A percentile compares a stretch with the other conserved stretches of the same genome.
Evolutionary conservation across 1,284 basidiomycete genomes (phyloP).

Genomic region (Melanopsichium pennsylvanicum): DNA sequence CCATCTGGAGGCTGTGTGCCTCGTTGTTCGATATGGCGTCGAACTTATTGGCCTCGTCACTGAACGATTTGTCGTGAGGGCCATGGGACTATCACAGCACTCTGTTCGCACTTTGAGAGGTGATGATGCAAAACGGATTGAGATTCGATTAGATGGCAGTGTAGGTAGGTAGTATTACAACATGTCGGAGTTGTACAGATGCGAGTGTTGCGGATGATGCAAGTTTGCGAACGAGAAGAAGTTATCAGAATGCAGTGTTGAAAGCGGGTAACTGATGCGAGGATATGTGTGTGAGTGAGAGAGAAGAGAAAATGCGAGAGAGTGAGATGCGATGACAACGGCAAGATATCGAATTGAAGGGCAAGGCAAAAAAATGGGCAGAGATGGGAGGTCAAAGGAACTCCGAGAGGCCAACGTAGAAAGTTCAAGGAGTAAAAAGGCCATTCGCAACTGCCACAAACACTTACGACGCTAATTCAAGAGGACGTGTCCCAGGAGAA

Average conservation of each 20-base stretch:
- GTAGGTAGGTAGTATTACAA: conserved; percentile 25
- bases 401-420: background rate
- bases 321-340: conserved; percentile 4
- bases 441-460: background rate
- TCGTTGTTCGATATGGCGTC: no score
- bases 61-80: no score
- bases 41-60: no score
- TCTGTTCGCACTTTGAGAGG: background rate
- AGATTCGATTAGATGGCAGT: conserved; percentile 26
- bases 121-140: background rate
- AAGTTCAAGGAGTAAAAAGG: background rate
- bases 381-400: background rate
- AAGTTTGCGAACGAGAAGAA: conserved; percentile 7
- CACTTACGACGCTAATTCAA: no score
- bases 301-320: conserved; percentile 2
- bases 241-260: conserved; percentile 48
- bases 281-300: conserved; percentile 5
- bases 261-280: conserved; percentile 40
- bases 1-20: no score
- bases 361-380: background rate
- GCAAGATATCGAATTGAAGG: background rate
- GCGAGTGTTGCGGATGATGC: conserved; percentile 25
- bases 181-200: conserved; percentile 52
- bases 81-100: background rate
- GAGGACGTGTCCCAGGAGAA: no score